Evolutionary conservation across 2,329 filamentous ascomycete genomes (phyloP).

Genomic region (Diaporthe batatas): DNA sequence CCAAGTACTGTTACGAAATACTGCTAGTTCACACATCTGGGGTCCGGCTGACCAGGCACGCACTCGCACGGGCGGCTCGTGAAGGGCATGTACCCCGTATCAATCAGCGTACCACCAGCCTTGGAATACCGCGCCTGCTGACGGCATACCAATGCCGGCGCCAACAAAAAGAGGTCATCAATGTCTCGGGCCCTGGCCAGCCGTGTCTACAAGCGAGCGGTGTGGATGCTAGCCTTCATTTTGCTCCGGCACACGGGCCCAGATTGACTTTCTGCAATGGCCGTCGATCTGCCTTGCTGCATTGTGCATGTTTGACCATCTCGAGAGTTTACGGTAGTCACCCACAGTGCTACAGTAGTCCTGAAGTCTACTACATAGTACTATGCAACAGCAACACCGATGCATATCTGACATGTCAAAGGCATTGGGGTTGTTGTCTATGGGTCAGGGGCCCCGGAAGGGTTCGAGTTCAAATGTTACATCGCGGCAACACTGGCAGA

Average conservation of each 20-base stretch:
- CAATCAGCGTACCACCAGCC: too few relatives aligned
- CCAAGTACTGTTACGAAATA: too few relatives aligned
- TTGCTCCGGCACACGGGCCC: not conserved
- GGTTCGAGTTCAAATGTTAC: conserved; percentile 27
- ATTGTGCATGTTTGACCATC: not conserved
- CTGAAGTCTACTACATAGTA: too few relatives aligned
- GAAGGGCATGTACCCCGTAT: too few relatives aligned
- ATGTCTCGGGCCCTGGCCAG: conserved; percentile 30
- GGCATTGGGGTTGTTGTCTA: not conserved
- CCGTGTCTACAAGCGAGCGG: conserved; percentile 26
- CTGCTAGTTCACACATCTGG: not conserved
- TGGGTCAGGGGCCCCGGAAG: conserved; percentile 2
- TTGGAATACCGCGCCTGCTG: too few relatives aligned
- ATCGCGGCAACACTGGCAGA: conserved; percentile 26
- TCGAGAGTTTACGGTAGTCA: not conserved
- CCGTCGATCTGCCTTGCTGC: not conserved
- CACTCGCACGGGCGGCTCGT: conserved; percentile 19
- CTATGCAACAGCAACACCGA: not conserved
- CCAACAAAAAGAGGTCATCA: conserved; percentile 25
- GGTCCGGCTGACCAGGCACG: conserved; percentile 3
- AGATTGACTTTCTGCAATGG: not conserved
- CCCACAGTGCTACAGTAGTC: not conserved
- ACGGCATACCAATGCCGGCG: conserved; percentile 14
- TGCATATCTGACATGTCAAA: conserved; percentile 8
- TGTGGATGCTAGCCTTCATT: conserved; percentile 26